These are phyloP conservation scores for Arthromyces matolae DNA, from an alignment of 768 basidiomycete genomes.

Conservation along the genomic window DNA sequence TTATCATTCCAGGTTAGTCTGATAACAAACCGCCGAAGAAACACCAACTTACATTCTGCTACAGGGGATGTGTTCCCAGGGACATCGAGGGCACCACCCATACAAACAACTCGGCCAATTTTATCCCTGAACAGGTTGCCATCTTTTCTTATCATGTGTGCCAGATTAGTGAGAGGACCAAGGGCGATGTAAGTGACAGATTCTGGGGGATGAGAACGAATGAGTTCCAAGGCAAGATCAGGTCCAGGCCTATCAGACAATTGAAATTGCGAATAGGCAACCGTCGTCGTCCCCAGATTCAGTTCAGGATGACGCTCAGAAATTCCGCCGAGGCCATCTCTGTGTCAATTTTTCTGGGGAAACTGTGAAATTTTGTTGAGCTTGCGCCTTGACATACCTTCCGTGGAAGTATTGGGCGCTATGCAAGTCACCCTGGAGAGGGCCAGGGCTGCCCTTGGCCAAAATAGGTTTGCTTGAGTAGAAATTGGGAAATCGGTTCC, in stretches of 20 bases:
- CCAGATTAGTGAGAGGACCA: slow-evolving; percentile 80
- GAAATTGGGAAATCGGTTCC: slow-evolving; percentile 60
- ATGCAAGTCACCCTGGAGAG: slow-evolving; percentile 67
- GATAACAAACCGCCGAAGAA: background rate
- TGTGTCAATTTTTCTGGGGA: slow-evolving; percentile 21
- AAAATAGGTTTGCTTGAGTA: slow-evolving; percentile 56
- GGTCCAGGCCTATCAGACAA: slow-evolving; percentile 43
- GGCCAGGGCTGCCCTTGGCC: slow-evolving; percentile 57
- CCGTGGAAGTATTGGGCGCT: slow-evolving; percentile 87
- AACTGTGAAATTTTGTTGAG: background rate
- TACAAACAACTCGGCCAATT: slow-evolving; percentile 75
- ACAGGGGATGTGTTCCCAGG: slow-evolving; percentile 82
- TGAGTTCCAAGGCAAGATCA: slow-evolving; percentile 53
- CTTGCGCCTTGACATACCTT: slow-evolving; percentile 37
- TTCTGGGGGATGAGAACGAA: slow-evolving; percentile 45
- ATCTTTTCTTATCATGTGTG: slow-evolving; percentile 56
- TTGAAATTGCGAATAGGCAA: slow-evolving; percentile 42
- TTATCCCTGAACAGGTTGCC: slow-evolving; percentile 48
- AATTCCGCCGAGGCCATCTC: slow-evolving; percentile 69
- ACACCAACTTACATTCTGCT: slow-evolving; percentile 68
- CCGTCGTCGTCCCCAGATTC: slow-evolving; percentile 25
- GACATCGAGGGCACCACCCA: slow-evolving; percentile 93
- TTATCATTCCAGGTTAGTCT: slow-evolving; percentile 1
- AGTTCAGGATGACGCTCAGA: slow-evolving; percentile 64
- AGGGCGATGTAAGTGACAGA: slow-evolving; percentile 70